Percentiles rank a stretch among this genome's conserved stretches.
phyloP scores from a whole-genome alignment of 495 filamentous ascomycete species.

The Penicillium goetzii region DNA sequence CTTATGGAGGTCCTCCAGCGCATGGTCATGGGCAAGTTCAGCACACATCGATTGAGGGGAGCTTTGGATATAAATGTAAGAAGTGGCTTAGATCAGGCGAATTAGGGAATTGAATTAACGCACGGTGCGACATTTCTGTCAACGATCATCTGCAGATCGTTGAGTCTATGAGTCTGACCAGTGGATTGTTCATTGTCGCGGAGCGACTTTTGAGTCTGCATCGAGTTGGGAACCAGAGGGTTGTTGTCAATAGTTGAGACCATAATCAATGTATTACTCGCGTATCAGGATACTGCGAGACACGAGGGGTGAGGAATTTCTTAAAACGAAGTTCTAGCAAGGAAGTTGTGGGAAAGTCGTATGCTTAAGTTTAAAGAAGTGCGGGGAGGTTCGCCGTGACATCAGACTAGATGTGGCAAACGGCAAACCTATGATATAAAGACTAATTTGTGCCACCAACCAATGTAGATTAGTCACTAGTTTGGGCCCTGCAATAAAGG shows the following conservation, averaged over 20 bases:
- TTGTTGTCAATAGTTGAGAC: constrained; percentile 19
- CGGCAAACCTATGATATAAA: constrained; percentile 32
- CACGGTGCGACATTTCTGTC: constrained; percentile 33
- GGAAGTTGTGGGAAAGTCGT: not conserved
- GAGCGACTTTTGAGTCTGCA: constrained; percentile 20
- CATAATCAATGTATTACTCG: not conserved
- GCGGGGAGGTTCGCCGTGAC: constrained; percentile 24
- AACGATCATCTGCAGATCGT: constrained; percentile 19
- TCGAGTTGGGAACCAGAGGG: constrained; percentile 27
- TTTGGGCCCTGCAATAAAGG: not conserved
- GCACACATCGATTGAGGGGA: constrained; percentile 29
- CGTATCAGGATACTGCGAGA: not conserved
- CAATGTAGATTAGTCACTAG: constrained; percentile 5
- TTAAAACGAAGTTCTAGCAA: not conserved
- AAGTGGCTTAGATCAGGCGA: not conserved
- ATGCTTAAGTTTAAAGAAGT: constrained; percentile 9
- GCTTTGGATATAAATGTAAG: constrained; percentile 13
- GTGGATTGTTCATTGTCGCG: constrained; percentile 9
- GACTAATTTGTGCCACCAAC: constrained; percentile 18
- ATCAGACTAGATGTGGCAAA: constrained; percentile 19
- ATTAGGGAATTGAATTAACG: not conserved
- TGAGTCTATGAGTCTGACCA: constrained; percentile 11
- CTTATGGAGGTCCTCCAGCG: constrained; percentile 31
- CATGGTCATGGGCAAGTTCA: constrained; percentile 34
- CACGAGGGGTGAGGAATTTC: not conserved